These are phyloP conservation scores for Zopfochytrium polystomum DNA, from an alignment of 371 early-diverging fungal species.

Conservation along the genomic window DNA sequence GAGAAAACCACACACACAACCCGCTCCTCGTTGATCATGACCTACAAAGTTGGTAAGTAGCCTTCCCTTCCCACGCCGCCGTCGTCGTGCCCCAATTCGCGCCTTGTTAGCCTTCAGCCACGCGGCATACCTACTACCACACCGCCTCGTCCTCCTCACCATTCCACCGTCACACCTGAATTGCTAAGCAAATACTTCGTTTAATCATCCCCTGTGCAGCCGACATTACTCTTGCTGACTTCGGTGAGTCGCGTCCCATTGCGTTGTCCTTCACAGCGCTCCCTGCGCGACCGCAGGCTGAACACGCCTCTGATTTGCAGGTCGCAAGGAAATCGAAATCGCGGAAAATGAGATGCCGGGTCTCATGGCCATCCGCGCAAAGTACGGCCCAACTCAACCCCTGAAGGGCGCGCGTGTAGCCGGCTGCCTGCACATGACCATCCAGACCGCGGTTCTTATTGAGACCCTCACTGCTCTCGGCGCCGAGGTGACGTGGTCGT, in stretches of 20 bases:
- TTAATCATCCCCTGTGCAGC: slow-evolving; percentile 40
- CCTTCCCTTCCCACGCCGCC: too few relatives aligned
- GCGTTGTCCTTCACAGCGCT: neutral
- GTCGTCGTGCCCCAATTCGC: too few relatives aligned
- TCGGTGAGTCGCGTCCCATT: slow-evolving; percentile 41
- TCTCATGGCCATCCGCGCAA: slow-evolving; percentile 87
- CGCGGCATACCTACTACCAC: too few relatives aligned
- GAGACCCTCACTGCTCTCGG: slow-evolving; percentile 94
- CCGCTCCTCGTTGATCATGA: too few relatives aligned
- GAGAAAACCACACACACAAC: too few relatives aligned
- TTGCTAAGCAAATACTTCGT: neutral
- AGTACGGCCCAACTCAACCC: slow-evolving; percentile 89
- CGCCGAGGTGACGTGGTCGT: slow-evolving; percentile 97
- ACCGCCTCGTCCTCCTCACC: slow-evolving; percentile 1
- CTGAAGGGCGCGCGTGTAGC: slow-evolving; percentile 96
- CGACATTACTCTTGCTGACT: slow-evolving; percentile 91
- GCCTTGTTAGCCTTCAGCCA: too few relatives aligned
- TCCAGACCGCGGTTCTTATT: slow-evolving; percentile 98
- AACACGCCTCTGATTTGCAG: slow-evolving; percentile 18
- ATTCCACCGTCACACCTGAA: neutral
- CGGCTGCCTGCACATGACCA: slow-evolving; percentile 99
- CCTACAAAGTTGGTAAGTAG: slow-evolving; percentile 18
- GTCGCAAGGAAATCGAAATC: slow-evolving; percentile 91
- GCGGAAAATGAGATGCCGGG: slow-evolving; percentile 98
- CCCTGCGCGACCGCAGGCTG: neutral